Evolutionary conservation across 148 eudicot species (phyloP).

Genomic region (Vaccinium corymbosum): DNA sequence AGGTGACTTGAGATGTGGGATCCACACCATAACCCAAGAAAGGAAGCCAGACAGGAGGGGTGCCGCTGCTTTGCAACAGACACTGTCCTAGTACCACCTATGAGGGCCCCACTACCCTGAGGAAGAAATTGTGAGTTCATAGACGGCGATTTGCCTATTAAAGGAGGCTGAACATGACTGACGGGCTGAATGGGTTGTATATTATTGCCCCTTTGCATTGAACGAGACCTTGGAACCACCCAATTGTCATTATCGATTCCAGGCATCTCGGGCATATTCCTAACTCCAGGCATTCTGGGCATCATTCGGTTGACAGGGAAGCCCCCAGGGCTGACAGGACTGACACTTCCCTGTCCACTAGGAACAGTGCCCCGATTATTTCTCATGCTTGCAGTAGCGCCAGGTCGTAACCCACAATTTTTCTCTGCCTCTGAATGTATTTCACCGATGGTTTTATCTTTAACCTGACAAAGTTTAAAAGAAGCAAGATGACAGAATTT

Average conservation of each 20-base stretch:
- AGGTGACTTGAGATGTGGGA: slow-evolving; percentile 31
- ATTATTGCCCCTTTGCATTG: slow-evolving; percentile 53
- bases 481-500: not conserved
- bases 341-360: slow-evolving; percentile 49
- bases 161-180: slow-evolving; percentile 50
- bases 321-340: slow-evolving; percentile 39
- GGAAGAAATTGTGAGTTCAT: slow-evolving; percentile 63
- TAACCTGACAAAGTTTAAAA: slow-evolving; percentile 42
- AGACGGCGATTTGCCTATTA: slow-evolving; percentile 43
- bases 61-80: slow-evolving; percentile 68
- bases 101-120: slow-evolving; percentile 60
- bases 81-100: slow-evolving; percentile 61
- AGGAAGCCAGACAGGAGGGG: slow-evolving; percentile 39
- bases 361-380: slow-evolving; percentile 49
- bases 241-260: slow-evolving; percentile 75
- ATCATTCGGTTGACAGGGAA: slow-evolving; percentile 72
- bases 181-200: slow-evolving; percentile 21
- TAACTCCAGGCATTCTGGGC: slow-evolving; percentile 83
- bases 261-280: slow-evolving; percentile 74
- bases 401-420: slow-evolving; percentile 71
- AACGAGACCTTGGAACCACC: slow-evolving; percentile 72
- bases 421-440: slow-evolving; percentile 84
- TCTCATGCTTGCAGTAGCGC: slow-evolving; percentile 67
- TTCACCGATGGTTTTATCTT: slow-evolving; percentile 78
- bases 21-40: slow-evolving; percentile 35